Conservation (phyloP, 345 rosid species). For the Salix suchowensis region DNA sequence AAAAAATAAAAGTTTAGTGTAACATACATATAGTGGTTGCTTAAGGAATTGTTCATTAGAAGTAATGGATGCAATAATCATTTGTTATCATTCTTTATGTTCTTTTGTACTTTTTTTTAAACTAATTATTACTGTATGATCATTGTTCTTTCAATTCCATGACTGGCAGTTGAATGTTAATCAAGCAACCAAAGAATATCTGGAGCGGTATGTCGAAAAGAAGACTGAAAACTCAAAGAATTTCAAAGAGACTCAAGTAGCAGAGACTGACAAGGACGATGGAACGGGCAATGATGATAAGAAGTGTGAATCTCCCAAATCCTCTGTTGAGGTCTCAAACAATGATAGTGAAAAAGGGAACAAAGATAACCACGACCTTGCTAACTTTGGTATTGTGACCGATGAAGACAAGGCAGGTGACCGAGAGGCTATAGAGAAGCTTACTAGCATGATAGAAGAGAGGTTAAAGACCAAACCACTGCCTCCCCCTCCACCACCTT, state of each 20-base stretch:
- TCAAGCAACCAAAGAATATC: conserved; percentile 85
- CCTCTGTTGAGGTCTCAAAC: conserved; percentile 38
- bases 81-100: neutral
- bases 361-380: conserved; percentile 53
- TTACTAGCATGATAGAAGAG: conserved; percentile 67
- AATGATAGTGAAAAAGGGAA: conserved; percentile 44
- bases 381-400: conserved; percentile 68
- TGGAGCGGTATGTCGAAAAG: conserved; percentile 73
- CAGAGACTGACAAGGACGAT: conserved; percentile 44
- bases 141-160: neutral
- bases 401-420: conserved; percentile 85
- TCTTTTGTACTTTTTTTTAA: neutral
- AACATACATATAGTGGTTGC: neutral
- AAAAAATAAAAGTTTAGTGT: neutral
- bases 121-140: neutral
- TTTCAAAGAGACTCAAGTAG: conserved; percentile 46
- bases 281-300: conserved; percentile 31
- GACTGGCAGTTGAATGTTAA: conserved; percentile 66
- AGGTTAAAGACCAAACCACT: conserved; percentile 75
- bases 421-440: conserved; percentile 62
- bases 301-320: conserved; percentile 37
- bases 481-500: conserved; percentile 96
- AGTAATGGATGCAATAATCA: neutral
- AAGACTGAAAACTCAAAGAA: conserved; percentile 67
- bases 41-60: neutral